Percentiles rank a stretch among this genome's conserved stretches.
phyloP scores from a whole-genome alignment of 2,329 filamentous ascomycete genomes.

The Biscogniauxia mediterranea region DNA sequence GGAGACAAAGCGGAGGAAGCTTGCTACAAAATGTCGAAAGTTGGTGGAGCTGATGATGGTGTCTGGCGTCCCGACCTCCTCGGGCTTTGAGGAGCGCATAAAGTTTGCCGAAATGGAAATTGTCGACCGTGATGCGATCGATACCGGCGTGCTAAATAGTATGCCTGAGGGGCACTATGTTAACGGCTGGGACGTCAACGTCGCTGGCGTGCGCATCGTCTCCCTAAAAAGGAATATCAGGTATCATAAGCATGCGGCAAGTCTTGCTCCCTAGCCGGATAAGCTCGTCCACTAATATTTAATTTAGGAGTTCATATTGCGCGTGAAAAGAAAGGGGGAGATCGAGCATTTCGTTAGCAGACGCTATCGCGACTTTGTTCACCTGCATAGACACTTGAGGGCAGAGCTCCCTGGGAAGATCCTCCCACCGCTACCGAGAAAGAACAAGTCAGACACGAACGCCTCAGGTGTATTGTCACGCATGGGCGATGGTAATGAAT shows the following conservation, averaged over 20 bases:
- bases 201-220: slow-evolving; percentile 80
- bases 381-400: slow-evolving; percentile 74
- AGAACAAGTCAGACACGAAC: slow-evolving; percentile 81
- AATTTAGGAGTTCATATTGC: slow-evolving; percentile 77
- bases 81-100: slow-evolving; percentile 95
- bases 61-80: slow-evolving; percentile 90
- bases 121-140: slow-evolving; percentile 88
- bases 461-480: slow-evolving; percentile 55
- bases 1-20: slow-evolving; percentile 90
- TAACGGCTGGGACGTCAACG: slow-evolving; percentile 96
- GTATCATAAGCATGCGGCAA: slow-evolving; percentile 85
- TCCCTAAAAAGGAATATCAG: slow-evolving; percentile 82
- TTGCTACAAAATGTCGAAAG: slow-evolving; percentile 91
- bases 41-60: slow-evolving; percentile 99
- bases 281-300: slow-evolving; percentile 11
- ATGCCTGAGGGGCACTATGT: slow-evolving; percentile 88
- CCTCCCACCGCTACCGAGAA: slow-evolving; percentile 80
- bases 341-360: slow-evolving; percentile 77
- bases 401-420: slow-evolving; percentile 89
- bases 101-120: slow-evolving; percentile 96
- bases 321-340: slow-evolving; percentile 75
- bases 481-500: slow-evolving; percentile 58
- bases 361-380: slow-evolving; percentile 83
- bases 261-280: slow-evolving; percentile 30
- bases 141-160: slow-evolving; percentile 82